Evolutionary conservation across 257 asterid species (phyloP), one percentile per base, ranked within the genome.

Genomic region (Solanum sitiens): DNA sequence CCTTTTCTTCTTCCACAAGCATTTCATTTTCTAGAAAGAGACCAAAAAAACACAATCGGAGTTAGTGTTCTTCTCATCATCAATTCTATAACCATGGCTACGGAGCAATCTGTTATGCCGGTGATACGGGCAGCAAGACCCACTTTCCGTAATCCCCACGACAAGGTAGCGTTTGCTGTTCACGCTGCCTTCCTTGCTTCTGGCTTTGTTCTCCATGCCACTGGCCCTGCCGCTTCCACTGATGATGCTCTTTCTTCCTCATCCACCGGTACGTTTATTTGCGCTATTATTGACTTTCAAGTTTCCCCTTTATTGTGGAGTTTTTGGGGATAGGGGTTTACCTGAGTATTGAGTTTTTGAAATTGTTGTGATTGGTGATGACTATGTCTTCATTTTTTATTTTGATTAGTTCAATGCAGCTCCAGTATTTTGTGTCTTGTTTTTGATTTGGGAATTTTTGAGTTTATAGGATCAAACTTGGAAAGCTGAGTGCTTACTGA

Each of bases 91-190:
- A 37, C 40, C 21, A 94, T 93, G 96, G 93, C 93, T 61, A 88
- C 94, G 13, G 95, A 94, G 80, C 93, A 94, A 73, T 86, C 96
- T 7, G 92, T 94, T 1, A 20, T 95, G 93, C 94, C 94, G 10
- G 93, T 96, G 50, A 94, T 95, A 9, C 89, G 99, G 87, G 96
- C 98, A 2, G 91, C 95, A 32, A 93, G 98, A 33, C 99, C 98
- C 86, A 85, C 88, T 9, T 94, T 96, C 80, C 94, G 93, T 1
- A 90, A 83, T 88, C 85, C 89, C 59, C 88, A 89, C 39, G 98
- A 94, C 77, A 96, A 94, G 91, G 92, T 67, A 32, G 98, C 93
- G 11, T 96, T 94, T 80, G 95, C 92, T 27, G 87, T 96, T 3
- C 96, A 96, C 91, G 90, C 98, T 32, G 88, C 95, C 56, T 94